Base-by-base conservation (phyloP, 768 basidiomycete genomes). In the Erythrobasidium yunnanense region DNA sequence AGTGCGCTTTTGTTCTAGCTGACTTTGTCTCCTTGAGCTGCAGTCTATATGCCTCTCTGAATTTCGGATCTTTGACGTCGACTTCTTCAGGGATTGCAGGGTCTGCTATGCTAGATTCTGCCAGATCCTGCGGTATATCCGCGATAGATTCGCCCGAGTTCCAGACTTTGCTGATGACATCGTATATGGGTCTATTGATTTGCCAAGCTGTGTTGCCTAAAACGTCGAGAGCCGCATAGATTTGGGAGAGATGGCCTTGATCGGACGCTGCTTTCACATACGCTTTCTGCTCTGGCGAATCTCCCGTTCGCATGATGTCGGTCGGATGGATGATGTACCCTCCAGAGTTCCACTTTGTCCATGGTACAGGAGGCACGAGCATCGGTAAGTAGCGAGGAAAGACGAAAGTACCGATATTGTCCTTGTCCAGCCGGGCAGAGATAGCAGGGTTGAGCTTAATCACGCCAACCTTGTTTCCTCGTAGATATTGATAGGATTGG, bases 311-410 rank as follows among this genome's bases (percentile, higher is more conserved):
- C 91, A 97, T 96, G 38, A 84, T 86, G 84, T 55, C 72, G 88
- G 88, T 83, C 69, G 80, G 82, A 73, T 85, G 88, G 70, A 84
- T 83, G 23, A 93, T 77, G 74, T 96, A 96, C 0, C 86, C 88
- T 2, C 95, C 93, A 49, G 85, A 78, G 58, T 86, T 81, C 69
- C 84, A 81, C 65, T 80, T 79, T 1, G 87, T 72, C 93, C 92
- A 97, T 0, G 89, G 88, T 69, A 85, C 85, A 1, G 93, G 93
- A 68, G 85, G 84, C 25, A 92, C 82, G 5, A 99, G 81, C 95
- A 97, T 99, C 7, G 93, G 93, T 23, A 99, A 80, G 76, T 93
- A 88, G 1, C 91, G 87, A 17, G 93, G 91, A 77, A 93, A 90
- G 18, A 96, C 79, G 0, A 86, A 83, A 57, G 84, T 81, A 13